A percentile compares a stretch with the other conserved stretches of the same genome.
Evolutionary conservation across 345 rosid species (phyloP).

Genomic region (Ailanthus altissimus): DNA sequence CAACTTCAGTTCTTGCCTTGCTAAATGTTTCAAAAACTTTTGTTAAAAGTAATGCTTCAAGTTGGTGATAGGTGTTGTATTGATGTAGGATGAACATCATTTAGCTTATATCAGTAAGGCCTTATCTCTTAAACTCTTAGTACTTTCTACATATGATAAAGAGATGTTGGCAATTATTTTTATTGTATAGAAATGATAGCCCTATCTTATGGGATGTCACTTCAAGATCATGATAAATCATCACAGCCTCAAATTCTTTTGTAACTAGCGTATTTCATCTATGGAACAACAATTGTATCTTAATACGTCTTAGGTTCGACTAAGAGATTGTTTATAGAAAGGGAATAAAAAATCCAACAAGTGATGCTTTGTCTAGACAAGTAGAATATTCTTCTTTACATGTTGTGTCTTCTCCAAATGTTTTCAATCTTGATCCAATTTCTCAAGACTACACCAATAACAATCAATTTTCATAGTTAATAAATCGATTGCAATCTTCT

Average conservation of each 20-base stretch:
- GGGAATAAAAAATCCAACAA: neutral
- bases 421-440: neutral
- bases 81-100: neutral
- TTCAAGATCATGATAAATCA: neutral
- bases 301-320: neutral
- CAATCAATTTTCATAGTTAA: no score
- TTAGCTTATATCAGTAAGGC: no score
- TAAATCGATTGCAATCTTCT: rapidly evolving
- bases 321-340: no score
- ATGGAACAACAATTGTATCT: rapidly evolving
- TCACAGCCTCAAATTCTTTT: neutral
- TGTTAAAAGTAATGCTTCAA: neutral
- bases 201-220: neutral
- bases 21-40: no score
- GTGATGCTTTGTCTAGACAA: neutral
- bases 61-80: neutral
- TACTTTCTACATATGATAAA: neutral
- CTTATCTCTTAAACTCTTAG: no score
- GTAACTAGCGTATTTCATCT: neutral
- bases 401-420: neutral
- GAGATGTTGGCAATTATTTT: neutral
- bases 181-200: neutral
- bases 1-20: no score
- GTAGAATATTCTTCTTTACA: neutral
- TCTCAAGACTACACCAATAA: no score